Percentiles rank a stretch among this genome's conserved stretches.
Conservation (phyloP, 179 eudicot genomes). For the Patellifolia procumbens region DNA sequence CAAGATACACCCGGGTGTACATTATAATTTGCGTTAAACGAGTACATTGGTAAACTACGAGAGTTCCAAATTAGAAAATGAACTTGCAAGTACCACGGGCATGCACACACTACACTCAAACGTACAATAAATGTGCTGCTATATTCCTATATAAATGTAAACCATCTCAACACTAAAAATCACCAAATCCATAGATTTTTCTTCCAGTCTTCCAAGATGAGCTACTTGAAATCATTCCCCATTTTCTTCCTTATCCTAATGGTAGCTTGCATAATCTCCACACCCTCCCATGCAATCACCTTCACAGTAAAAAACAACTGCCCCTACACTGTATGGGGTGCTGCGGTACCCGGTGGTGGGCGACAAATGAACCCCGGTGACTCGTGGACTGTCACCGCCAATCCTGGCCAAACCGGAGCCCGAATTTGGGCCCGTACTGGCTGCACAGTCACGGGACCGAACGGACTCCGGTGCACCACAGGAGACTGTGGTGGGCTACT, state of each 20-base stretch:
- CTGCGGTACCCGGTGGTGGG: constrained; percentile 41
- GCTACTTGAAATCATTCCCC: not conserved
- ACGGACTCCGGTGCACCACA: constrained; percentile 33
- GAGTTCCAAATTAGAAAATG: too few relatives aligned
- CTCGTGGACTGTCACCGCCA: constrained; percentile 37
- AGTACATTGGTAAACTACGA: too few relatives aligned
- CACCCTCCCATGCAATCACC: constrained; percentile 40
- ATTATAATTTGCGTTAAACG: too few relatives aligned
- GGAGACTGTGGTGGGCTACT: constrained; percentile 45
- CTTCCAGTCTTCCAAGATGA: constrained; percentile 9
- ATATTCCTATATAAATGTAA: not conserved
- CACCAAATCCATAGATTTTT: not conserved
- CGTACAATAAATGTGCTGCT: too few relatives aligned
- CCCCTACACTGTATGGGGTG: constrained; percentile 46
- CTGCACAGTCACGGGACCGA: constrained; percentile 33
- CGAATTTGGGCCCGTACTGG: constrained; percentile 49
- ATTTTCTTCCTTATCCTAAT: constrained; percentile 14
- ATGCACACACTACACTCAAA: too few relatives aligned
- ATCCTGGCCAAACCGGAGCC: constrained; percentile 33
- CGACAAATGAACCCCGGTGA: constrained; percentile 27
- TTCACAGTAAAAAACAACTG: constrained; percentile 47
- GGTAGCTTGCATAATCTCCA: constrained; percentile 8
- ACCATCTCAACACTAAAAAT: not conserved
- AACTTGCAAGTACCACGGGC: too few relatives aligned
- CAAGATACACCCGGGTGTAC: too few relatives aligned